Conservation (phyloP, 495 filamentous ascomycete genomes). For the Peziza echinospora region DNA sequence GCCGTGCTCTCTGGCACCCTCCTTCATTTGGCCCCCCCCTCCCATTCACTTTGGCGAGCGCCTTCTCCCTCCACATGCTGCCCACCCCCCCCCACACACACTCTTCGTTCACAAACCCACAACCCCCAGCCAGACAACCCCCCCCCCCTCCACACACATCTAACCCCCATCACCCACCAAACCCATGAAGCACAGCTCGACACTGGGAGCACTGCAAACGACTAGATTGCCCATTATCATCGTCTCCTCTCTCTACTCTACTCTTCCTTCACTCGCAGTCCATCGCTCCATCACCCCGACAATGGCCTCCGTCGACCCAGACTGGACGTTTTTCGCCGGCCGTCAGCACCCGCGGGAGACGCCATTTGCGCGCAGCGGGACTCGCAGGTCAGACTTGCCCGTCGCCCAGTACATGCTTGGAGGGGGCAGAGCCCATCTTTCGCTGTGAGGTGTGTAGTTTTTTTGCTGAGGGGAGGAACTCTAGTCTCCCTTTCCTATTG, state of each 20-base stretch:
- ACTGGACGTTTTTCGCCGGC: constrained; percentile 33
- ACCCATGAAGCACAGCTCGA: not conserved
- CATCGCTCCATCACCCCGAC: not conserved
- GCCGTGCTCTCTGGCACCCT: not conserved
- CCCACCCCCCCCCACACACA: not conserved
- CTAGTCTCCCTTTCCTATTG: not conserved
- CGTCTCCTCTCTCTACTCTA: not conserved
- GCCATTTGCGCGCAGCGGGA: not conserved
- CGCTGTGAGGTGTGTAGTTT: constrained; percentile 27
- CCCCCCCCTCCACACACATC: not conserved
- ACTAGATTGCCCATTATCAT: too few species aligned
- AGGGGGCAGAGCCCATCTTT: constrained; percentile 31
- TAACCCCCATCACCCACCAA: not conserved
- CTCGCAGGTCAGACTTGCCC: not conserved
- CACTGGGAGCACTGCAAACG: too few species aligned
- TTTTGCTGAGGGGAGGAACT: not conserved
- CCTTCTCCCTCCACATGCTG: not conserved
- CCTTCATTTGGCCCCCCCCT: not conserved
- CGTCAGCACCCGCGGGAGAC: not conserved
- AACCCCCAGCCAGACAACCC: not conserved
- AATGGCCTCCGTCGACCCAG: not conserved
- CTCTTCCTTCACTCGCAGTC: not conserved
- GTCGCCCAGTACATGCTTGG: not conserved
- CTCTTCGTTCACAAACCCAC: not conserved
- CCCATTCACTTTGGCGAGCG: not conserved